These are phyloP conservation scores for Moniliophthora roreri DNA, from an alignment of 1,284 basidiomycete genomes.

Conservation along the genomic window DNA sequence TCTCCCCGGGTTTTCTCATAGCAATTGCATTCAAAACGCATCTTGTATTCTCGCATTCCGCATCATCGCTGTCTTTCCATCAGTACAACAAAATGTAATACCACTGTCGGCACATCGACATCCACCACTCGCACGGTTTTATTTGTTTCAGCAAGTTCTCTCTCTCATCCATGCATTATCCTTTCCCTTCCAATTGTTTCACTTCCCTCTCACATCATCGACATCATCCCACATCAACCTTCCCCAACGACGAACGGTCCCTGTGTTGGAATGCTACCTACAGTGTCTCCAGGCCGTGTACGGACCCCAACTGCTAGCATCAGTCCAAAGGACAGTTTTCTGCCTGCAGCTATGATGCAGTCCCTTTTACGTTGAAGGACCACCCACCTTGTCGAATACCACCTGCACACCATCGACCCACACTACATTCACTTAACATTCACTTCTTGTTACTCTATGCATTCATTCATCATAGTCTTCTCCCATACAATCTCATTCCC, in stretches of 20 bases:
- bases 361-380: too few species aligned
- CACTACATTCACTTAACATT: slow-evolving; percentile 29
- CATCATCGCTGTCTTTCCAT: slow-evolving; percentile 24
- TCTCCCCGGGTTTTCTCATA: slow-evolving; percentile 66
- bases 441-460: slow-evolving; percentile 47
- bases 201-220: too few species aligned
- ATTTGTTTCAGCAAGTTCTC: slow-evolving; percentile 60
- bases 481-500: slow-evolving; percentile 22
- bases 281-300: slow-evolving; percentile 24
- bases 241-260: background rate
- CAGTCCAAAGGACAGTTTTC: slow-evolving; percentile 43
- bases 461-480: slow-evolving; percentile 42
- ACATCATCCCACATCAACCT: slow-evolving; percentile 14
- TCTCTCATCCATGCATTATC: slow-evolving; percentile 75
- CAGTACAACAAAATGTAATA: slow-evolving; percentile 77
- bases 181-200: slow-evolving; percentile 64
- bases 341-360: slow-evolving; percentile 26
- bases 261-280: slow-evolving; percentile 27
- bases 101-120: slow-evolving; percentile 55
- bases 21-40: slow-evolving; percentile 24
- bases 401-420: slow-evolving; percentile 27
- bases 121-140: slow-evolving; percentile 58
- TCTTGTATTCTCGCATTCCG: slow-evolving; percentile 5
- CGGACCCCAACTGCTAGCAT: slow-evolving; percentile 16
- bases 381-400: slow-evolving; percentile 25